A percentile compares a stretch with the other conserved stretches of the same genome.
Evolutionary conservation across 2,329 filamentous ascomycete species (phyloP).

Genomic region (Colletotrichum sp.): DNA sequence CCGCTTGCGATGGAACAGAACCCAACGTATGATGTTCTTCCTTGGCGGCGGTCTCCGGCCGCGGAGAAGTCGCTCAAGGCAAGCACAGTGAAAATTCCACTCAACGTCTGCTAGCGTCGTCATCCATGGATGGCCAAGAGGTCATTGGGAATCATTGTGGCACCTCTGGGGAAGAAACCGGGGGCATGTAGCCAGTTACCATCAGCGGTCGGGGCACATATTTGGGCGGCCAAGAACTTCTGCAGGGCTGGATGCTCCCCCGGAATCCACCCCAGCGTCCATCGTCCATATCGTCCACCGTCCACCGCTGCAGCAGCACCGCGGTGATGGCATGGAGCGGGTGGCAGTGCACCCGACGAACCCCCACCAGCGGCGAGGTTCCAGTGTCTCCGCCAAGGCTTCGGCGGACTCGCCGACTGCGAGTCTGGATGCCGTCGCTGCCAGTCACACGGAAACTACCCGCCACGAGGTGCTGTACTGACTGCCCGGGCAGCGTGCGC

Average conservation of each 20-base stretch:
- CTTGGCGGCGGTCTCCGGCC: not conserved
- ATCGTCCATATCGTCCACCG: too few species aligned
- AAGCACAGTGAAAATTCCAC: not conserved
- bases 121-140: not conserved
- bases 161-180: not conserved
- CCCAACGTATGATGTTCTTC: too few species aligned
- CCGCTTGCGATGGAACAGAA: too few species aligned
- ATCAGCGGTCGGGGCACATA: not conserved
- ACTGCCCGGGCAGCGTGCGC: not conserved
- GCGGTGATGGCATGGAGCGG: too few species aligned
- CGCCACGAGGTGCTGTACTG: too few species aligned
- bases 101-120: not conserved
- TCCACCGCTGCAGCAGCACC: too few species aligned
- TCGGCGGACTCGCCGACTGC: too few species aligned
- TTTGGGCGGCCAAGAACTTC: not conserved
- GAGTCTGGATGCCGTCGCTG: too few species aligned
- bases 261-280: not conserved
- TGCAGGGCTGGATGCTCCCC: not conserved
- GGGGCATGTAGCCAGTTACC: not conserved
- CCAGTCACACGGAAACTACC: not conserved
- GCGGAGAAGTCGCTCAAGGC: not conserved
- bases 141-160: not conserved
- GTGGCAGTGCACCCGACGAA: too few species aligned
- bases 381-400: too few species aligned
- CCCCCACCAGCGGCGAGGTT: too few species aligned